Percentiles rank a stretch among this genome's conserved stretches.
Conservation (phyloP, 1,139 yeast genomes). For the Scheffersomyces titani region DNA sequence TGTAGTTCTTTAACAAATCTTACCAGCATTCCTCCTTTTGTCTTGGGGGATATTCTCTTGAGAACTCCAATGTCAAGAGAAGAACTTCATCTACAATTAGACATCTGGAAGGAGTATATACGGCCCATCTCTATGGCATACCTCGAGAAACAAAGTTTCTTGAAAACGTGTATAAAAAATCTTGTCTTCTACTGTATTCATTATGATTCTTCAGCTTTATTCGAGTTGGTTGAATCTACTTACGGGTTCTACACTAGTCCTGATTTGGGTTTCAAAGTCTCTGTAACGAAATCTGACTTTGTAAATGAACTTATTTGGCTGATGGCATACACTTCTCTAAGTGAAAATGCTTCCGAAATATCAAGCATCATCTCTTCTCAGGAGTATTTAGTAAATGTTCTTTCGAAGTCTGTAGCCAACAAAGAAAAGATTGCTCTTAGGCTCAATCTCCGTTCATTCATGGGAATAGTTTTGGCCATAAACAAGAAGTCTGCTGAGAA, state of each 20-base stretch:
- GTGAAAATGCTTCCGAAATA: conserved; percentile 1
- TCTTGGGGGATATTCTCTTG: conserved; percentile 33
- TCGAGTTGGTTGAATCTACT: conserved; percentile 16
- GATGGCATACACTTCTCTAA: conserved; percentile 3
- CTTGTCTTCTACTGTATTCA: conserved; percentile 28
- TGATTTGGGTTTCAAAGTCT: conserved; percentile 6
- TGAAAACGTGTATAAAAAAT: conserved; percentile 26
- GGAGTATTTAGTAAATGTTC: conserved; percentile 26
- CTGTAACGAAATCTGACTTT: conserved; percentile 6
- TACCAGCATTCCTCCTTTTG: conserved; percentile 37
- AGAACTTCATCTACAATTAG: conserved; percentile 37
- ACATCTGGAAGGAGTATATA: conserved; percentile 32
- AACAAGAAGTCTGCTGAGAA: conserved; percentile 24
- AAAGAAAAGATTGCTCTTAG: conserved; percentile 12
- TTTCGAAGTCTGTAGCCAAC: conserved; percentile 11
- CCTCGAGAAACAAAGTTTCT: conserved; percentile 15
- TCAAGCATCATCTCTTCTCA: conserved; percentile 27
- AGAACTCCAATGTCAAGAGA: conserved; percentile 36
- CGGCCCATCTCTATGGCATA: conserved; percentile 18
- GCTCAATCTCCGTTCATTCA: conserved; percentile 32
- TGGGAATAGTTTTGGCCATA: conserved; percentile 42
- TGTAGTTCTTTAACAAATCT: conserved; percentile 27
- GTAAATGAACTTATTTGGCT: conserved; percentile 15
- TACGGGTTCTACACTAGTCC: conserved; percentile 10
- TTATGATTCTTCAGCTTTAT: conserved; percentile 22